Conservation (phyloP, 164 flowering plant species). For the Litsea cubeba region DNA sequence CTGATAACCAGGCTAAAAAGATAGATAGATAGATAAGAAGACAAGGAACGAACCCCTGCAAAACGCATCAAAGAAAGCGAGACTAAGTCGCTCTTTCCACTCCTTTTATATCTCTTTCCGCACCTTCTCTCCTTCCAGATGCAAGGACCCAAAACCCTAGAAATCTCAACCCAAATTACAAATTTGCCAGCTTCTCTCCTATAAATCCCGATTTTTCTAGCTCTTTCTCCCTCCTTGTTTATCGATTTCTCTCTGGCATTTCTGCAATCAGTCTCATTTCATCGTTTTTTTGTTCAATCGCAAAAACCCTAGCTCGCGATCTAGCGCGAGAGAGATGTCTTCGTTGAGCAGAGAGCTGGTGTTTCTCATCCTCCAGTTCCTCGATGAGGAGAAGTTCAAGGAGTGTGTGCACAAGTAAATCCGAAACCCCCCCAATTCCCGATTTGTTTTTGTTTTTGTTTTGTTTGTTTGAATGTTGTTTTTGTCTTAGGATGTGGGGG, state of each 20-base stretch:
- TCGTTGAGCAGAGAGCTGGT: constrained; percentile 90
- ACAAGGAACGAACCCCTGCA: constrained; percentile 28
- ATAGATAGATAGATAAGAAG: not conserved
- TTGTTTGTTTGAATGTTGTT: not conserved
- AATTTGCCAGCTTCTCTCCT: not conserved
- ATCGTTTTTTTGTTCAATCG: too few species aligned
- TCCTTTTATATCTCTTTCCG: constrained; percentile 4
- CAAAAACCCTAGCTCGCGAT: constrained; percentile 18
- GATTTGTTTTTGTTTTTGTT: not conserved
- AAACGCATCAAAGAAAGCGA: constrained; percentile 51
- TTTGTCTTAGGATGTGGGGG: not conserved
- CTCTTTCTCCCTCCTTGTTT: too few species aligned
- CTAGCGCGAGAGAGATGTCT: constrained; percentile 41
- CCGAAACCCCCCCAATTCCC: not conserved
- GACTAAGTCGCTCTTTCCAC: constrained; percentile 26
- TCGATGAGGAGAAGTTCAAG: constrained; percentile 87
- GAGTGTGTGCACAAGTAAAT: constrained; percentile 78
- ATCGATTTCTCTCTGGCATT: not conserved
- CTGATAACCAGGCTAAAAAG: constrained; percentile 32
- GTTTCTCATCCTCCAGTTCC: constrained; percentile 83
- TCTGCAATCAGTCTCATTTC: not conserved
- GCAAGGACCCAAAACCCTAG: constrained; percentile 21
- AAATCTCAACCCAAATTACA: not conserved
- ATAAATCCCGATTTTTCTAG: too few species aligned
- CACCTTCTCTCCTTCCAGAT: constrained; percentile 1